Evolutionary conservation across 2,329 filamentous ascomycete genomes (phyloP).

Genomic region (Hypocreales sp.): DNA sequence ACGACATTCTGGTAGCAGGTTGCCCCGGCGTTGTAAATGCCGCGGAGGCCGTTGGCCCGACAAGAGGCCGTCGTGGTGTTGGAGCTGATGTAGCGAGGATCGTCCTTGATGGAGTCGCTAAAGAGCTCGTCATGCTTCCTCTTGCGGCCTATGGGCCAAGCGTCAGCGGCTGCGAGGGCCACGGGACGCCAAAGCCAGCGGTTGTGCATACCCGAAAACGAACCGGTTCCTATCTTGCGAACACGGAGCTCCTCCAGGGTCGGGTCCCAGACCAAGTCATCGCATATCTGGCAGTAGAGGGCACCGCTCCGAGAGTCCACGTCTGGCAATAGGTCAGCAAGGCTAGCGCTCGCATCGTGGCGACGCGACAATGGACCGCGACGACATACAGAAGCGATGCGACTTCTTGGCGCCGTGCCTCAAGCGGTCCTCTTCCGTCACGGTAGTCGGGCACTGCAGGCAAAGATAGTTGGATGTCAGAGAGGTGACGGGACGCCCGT

Average conservation of each 20-base stretch:
- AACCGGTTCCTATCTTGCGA: slow-evolving; percentile 51
- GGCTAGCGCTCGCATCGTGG: too few relatives aligned
- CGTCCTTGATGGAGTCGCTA: slow-evolving; percentile 48
- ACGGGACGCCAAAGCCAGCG: too few relatives aligned
- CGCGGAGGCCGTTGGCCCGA: slow-evolving; percentile 72
- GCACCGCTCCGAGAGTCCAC: slow-evolving; percentile 63
- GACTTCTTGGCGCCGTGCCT: slow-evolving; percentile 54
- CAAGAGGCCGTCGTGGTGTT: slow-evolving; percentile 74
- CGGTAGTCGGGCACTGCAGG: slow-evolving; percentile 55
- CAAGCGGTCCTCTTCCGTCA: slow-evolving; percentile 47
- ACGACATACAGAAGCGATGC: slow-evolving; percentile 58
- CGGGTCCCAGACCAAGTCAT: slow-evolving; percentile 72
- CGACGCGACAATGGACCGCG: too few relatives aligned
- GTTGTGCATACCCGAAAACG: slow-evolving; percentile 53
- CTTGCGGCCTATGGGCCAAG: slow-evolving; percentile 41
- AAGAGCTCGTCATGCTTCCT: slow-evolving; percentile 61
- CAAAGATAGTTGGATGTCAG: slow-evolving; percentile 57
- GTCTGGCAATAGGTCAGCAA: slow-evolving; percentile 31
- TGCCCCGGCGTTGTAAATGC: slow-evolving; percentile 94
- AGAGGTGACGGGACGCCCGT: slow-evolving; percentile 41
- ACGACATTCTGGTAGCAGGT: slow-evolving; percentile 98
- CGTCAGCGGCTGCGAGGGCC: slow-evolving; percentile 2
- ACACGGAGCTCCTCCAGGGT: slow-evolving; percentile 62
- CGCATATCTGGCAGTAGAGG: slow-evolving; percentile 68
- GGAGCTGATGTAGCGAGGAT: slow-evolving; percentile 58